Percentiles rank a stretch among this genome's conserved stretches.
Conservation (phyloP, 2,329 filamentous ascomycete genomes). For the Fusarium nelsonii region DNA sequence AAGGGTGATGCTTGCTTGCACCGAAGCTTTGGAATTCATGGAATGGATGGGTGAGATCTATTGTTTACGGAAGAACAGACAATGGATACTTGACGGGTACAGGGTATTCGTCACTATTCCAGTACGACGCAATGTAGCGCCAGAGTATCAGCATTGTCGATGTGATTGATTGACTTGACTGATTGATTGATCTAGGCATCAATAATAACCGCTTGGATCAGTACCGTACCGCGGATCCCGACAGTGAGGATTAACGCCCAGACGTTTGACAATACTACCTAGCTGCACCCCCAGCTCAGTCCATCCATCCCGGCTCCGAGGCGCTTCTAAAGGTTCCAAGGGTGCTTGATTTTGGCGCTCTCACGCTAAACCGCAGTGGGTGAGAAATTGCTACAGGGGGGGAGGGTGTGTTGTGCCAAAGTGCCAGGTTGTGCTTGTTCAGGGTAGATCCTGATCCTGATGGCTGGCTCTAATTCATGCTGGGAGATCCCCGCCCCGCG, state of each 20-base stretch:
- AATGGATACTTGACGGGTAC: slow-evolving; percentile 18
- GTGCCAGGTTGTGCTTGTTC: slow-evolving; percentile 11
- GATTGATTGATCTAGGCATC: slow-evolving; percentile 1
- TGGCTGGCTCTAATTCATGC: slow-evolving; percentile 8
- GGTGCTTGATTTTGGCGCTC: slow-evolving; percentile 5
- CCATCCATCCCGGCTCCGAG: slow-evolving; percentile 10
- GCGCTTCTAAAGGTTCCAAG: slow-evolving; percentile 17
- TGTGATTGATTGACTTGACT: background rate
- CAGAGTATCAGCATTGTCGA: slow-evolving; percentile 1
- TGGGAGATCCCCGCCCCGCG: slow-evolving; percentile 39
- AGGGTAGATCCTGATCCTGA: slow-evolving; percentile 13
- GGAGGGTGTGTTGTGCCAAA: background rate
- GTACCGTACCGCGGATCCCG: slow-evolving; percentile 13
- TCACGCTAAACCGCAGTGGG: slow-evolving; percentile 14
- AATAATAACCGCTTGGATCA: background rate
- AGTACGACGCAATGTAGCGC: background rate
- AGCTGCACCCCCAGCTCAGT: slow-evolving; percentile 5
- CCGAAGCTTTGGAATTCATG: slow-evolving; percentile 39
- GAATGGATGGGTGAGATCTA: slow-evolving; percentile 35
- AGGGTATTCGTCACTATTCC: background rate
- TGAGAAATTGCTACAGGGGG: background rate
- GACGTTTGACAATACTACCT: slow-evolving; percentile 29
- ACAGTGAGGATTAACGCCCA: slow-evolving; percentile 29
- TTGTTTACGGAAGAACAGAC: slow-evolving; percentile 10
- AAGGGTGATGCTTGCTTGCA: slow-evolving; percentile 42